Evolutionary conservation across 805 yeast species (phyloP).

Genomic region (Metschnikowia corniflorae): DNA sequence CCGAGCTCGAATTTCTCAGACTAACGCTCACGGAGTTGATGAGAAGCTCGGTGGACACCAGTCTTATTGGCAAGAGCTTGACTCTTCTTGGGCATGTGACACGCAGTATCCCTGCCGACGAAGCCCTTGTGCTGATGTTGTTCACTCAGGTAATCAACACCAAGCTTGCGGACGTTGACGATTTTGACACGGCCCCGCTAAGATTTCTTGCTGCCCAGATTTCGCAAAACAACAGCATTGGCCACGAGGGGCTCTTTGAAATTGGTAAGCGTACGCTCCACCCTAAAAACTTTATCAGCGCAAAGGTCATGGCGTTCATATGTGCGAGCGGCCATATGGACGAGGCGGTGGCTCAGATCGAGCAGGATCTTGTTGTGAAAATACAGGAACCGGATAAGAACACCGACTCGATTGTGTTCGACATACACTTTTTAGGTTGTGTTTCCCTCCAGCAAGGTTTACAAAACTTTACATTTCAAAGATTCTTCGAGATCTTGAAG

Average conservation of each 20-base stretch:
- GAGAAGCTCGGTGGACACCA: slow-evolving; percentile 8
- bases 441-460: slow-evolving; percentile 27
- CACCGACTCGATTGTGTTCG: slow-evolving; percentile 25
- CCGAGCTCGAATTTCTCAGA: slow-evolving; percentile 1
- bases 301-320: slow-evolving; percentile 30
- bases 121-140: slow-evolving; percentile 4
- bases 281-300: slow-evolving; percentile 22
- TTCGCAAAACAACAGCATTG: slow-evolving; percentile 5
- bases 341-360: slow-evolving; percentile 23
- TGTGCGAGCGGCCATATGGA: slow-evolving; percentile 20
- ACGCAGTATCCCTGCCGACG: slow-evolving; percentile 9
- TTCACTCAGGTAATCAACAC: slow-evolving; percentile 15
- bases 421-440: slow-evolving; percentile 47
- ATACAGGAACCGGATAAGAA: slow-evolving; percentile 23
- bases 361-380: slow-evolving; percentile 27
- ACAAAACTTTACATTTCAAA: slow-evolving; percentile 26
- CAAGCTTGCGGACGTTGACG: slow-evolving; percentile 20
- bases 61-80: slow-evolving; percentile 11
- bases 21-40: slow-evolving; percentile 11
- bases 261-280: slow-evolving; percentile 15
- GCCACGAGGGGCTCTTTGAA: slow-evolving; percentile 5
- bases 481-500: slow-evolving; percentile 32
- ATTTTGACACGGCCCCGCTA: slow-evolving; percentile 14
- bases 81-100: slow-evolving; percentile 12
- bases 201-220: slow-evolving; percentile 16